phyloP scores from a whole-genome alignment of 805 yeast genomes.

The Ogataea siamensis region DNA sequence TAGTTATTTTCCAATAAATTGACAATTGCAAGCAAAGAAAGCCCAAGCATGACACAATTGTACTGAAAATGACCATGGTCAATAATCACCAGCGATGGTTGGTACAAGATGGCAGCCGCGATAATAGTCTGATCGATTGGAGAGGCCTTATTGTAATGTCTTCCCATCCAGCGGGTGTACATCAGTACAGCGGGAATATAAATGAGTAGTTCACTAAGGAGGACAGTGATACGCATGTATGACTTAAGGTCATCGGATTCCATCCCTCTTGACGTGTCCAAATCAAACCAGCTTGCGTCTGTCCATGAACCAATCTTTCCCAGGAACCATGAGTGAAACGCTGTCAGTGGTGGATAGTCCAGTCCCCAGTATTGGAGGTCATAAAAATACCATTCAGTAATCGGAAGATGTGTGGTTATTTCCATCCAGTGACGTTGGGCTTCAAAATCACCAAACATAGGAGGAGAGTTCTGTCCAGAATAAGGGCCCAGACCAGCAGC shows the following conservation, averaged over 20 bases:
- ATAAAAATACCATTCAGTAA: constrained; percentile 80
- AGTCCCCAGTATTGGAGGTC: constrained; percentile 94
- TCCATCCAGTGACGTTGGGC: constrained; percentile 99
- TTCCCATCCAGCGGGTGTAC: constrained; percentile 70
- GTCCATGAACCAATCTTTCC: constrained; percentile 71
- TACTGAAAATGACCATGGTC: constrained; percentile 98
- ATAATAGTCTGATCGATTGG: constrained; percentile 76
- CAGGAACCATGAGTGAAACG: constrained; percentile 80
- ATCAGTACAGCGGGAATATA: constrained; percentile 80
- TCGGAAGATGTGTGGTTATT: constrained; percentile 72
- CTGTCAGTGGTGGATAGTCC: constrained; percentile 96
- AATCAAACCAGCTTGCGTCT: constrained; percentile 71
- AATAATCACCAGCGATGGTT: constrained; percentile 77
- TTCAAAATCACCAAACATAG: constrained; percentile 93
- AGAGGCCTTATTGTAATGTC: constrained; percentile 43
- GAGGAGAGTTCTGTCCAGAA: constrained; percentile 70
- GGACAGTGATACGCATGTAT: constrained; percentile 79
- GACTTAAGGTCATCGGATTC: constrained; percentile 69
- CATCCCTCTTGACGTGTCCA: constrained; percentile 70
- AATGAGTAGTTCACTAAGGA: constrained; percentile 68
- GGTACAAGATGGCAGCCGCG: constrained; percentile 75
- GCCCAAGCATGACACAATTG: constrained; percentile 91
- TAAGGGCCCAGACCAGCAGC: constrained; percentile 89
- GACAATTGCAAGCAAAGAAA: constrained; percentile 65
- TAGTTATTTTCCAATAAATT: constrained; percentile 63